phyloP scores from a whole-genome alignment of 305 asterid genomes.

The Plantago coronopus region DNA sequence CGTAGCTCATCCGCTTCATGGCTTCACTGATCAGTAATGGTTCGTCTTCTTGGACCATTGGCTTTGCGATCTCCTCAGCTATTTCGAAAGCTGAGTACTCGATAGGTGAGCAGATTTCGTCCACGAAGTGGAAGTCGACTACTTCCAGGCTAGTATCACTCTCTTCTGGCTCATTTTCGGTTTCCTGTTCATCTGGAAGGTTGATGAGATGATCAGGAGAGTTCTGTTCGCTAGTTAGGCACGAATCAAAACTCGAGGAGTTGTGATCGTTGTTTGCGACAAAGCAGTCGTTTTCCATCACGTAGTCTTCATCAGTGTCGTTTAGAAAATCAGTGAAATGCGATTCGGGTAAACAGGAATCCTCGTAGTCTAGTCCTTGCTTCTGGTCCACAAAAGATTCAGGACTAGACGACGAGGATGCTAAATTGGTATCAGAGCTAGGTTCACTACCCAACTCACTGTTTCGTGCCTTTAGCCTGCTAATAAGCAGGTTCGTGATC shows the following conservation, averaged over 20 bases:
- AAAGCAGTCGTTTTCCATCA: conserved; percentile 5
- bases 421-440: conserved; percentile 1
- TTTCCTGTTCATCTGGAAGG: conserved; percentile 13
- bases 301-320: conserved; percentile 33
- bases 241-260: conserved; percentile 4
- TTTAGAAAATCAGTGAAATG: conserved; percentile 49
- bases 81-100: conserved; percentile 47
- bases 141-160: conserved; percentile 15
- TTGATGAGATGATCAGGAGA: conserved; percentile 15
- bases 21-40: conserved; percentile 45
- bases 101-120: conserved; percentile 40
- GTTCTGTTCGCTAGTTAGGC: conserved; percentile 21
- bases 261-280: background rate
- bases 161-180: conserved; percentile 24
- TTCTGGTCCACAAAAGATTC: background rate
- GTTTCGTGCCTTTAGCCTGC: conserved; percentile 62
- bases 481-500: conserved; percentile 60
- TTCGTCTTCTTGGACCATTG: conserved; percentile 41
- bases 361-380: background rate
- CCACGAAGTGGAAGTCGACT: conserved; percentile 51
- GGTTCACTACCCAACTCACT: conserved; percentile 24
- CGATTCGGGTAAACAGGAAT: background rate
- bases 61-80: conserved; percentile 47
- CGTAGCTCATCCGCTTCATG: conserved; percentile 64
- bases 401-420: background rate